These are phyloP conservation scores for Vachellia collinsii DNA, from an alignment of 306 rosid species.

Conservation along the genomic window DNA sequence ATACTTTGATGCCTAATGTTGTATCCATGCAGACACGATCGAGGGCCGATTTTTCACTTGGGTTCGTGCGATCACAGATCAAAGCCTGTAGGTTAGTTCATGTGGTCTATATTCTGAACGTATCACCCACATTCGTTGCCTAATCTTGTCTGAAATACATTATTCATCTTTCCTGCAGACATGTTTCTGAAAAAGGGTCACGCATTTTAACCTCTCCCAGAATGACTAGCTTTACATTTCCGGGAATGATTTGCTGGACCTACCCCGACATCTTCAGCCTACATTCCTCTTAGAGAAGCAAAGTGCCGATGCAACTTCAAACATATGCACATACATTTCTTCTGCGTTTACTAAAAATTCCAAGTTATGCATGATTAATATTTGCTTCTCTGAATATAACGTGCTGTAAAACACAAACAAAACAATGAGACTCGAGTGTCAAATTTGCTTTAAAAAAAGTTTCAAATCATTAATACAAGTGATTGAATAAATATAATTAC, in stretches of 20 bases:
- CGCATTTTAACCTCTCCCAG: too few relatives aligned
- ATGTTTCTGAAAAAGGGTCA: not conserved
- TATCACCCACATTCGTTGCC: not conserved
- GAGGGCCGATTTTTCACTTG: not conserved
- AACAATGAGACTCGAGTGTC: not conserved
- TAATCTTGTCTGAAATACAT: not conserved
- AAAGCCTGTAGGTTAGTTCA: not conserved
- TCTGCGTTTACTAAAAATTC: not conserved
- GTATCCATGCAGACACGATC: not conserved
- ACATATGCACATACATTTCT: too few relatives aligned
- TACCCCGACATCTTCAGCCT: too few relatives aligned
- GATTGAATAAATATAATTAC: slow-evolving; percentile 51
- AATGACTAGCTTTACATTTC: not conserved
- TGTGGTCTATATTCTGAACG: not conserved
- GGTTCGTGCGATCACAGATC: too few relatives aligned
- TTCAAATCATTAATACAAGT: slow-evolving; percentile 18
- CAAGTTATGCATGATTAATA: not conserved
- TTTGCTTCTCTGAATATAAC: not conserved
- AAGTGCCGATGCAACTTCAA: not conserved
- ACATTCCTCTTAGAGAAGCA: not conserved
- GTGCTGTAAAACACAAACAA: not conserved
- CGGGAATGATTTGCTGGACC: not conserved
- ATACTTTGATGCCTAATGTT: not conserved
- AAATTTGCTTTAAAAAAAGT: not conserved
- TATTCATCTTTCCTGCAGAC: not conserved